Conservation (phyloP, 2,329 filamentous ascomycete species). For the Coniochaeta ligniaria region DNA sequence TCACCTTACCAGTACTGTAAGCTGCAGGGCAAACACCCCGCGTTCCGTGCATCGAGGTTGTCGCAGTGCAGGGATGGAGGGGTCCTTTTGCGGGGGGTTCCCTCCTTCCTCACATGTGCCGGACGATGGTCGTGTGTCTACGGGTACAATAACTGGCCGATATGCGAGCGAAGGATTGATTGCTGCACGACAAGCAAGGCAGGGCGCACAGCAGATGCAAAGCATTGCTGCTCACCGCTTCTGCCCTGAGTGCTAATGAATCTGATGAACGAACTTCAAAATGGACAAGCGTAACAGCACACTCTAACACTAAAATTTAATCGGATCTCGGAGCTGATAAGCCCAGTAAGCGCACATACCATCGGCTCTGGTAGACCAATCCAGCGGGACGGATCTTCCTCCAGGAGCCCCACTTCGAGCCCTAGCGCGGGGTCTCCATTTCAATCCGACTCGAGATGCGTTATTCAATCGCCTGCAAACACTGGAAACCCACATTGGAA, state of each 20-base stretch:
- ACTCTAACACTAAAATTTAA: background rate
- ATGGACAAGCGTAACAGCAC: background rate
- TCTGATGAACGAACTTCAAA: background rate
- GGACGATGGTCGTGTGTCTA: background rate
- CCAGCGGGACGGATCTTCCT: background rate
- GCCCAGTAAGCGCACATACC: background rate
- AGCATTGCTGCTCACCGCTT: background rate
- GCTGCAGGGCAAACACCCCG: background rate
- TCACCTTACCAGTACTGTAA: background rate
- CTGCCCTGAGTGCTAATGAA: background rate
- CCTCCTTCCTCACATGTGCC: background rate
- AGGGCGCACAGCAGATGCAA: background rate
- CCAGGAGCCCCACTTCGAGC: background rate
- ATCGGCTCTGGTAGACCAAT: background rate
- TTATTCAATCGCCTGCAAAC: background rate
- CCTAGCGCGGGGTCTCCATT: background rate
- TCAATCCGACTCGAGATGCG: background rate
- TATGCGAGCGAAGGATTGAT: background rate
- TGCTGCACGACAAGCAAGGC: background rate
- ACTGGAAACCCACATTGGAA: background rate
- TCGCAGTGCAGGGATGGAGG: background rate
- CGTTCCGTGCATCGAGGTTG: background rate
- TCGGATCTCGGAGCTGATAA: slow-evolving; percentile 1
- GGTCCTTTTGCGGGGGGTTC: background rate
- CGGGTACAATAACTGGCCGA: background rate